Conservation (phyloP, 202 grass and related monocot genomes). For the Saccharum hybrid region DNA sequence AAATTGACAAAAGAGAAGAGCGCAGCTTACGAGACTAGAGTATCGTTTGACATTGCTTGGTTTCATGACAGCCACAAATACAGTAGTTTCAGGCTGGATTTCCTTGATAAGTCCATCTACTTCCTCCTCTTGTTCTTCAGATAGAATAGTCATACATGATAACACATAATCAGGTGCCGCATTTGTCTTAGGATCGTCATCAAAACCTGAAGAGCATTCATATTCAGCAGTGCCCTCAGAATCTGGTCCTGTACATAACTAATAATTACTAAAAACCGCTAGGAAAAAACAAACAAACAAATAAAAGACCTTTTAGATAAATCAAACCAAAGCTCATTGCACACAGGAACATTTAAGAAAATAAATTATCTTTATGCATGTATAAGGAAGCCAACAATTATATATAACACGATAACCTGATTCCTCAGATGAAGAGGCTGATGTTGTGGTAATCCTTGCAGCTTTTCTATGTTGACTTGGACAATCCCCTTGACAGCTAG, state of each 20-base stretch:
- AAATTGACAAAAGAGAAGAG: background rate
- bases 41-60: background rate
- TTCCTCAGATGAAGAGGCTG: background rate
- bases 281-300: background rate
- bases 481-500: background rate
- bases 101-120: constrained; percentile 1
- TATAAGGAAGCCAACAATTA: background rate
- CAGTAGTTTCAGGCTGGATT: constrained; percentile 34
- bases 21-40: constrained; percentile 7
- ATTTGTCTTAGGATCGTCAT: constrained; percentile 9
- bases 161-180: background rate
- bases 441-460: background rate
- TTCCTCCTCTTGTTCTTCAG: constrained; percentile 26
- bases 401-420: constrained; percentile 33
- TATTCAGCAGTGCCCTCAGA: background rate
- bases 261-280: background rate
- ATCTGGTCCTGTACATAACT: constrained; percentile 8
- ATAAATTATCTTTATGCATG: background rate
- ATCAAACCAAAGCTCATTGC: background rate
- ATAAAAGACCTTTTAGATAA: background rate
- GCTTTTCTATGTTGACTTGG: constrained; percentile 12
- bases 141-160: background rate
- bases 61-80: constrained; percentile 40
- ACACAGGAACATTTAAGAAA: background rate
- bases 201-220: background rate